Evolutionary conservation across 2,329 filamentous ascomycete species (phyloP).

Genomic region (Talaromyces albobiverticillius): DNA sequence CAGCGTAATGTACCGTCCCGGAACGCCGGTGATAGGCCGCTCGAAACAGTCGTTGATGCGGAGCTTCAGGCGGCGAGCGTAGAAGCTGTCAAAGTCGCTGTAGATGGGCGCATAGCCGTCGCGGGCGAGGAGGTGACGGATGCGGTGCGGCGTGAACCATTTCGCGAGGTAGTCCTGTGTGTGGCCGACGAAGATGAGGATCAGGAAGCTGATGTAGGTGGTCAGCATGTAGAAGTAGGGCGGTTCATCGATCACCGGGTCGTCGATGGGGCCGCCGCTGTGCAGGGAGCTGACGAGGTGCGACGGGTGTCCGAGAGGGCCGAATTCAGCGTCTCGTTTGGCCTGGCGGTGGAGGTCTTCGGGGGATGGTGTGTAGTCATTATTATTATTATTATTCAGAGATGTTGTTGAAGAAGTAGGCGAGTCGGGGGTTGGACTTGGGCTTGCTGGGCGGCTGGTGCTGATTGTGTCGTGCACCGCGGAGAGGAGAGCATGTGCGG

Average conservation of each 20-base stretch:
- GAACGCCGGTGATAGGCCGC: conserved; percentile 83
- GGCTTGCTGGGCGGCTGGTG: neutral
- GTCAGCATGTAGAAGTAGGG: conserved; percentile 92
- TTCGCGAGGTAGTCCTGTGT: conserved; percentile 94
- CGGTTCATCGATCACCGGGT: conserved; percentile 85
- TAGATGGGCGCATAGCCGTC: conserved; percentile 92
- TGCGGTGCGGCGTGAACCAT: conserved; percentile 77
- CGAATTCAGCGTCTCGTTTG: conserved; percentile 81
- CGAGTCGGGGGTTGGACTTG: neutral
- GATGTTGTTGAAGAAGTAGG: too few relatives aligned
- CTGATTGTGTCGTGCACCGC: conserved; percentile 6
- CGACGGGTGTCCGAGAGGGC: conserved; percentile 69
- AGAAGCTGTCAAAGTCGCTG: conserved; percentile 97
- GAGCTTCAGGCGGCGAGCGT: conserved; percentile 83
- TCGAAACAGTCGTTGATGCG: conserved; percentile 94
- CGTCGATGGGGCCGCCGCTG: conserved; percentile 69
- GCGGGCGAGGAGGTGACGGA: conserved; percentile 71
- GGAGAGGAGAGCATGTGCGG: neutral
- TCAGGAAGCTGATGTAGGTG: conserved; percentile 92
- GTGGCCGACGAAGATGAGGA: conserved; percentile 89
- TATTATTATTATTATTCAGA: neutral
- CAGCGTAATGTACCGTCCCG: conserved; percentile 84
- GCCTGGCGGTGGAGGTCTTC: conserved; percentile 70
- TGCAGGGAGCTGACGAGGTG: conserved; percentile 86
- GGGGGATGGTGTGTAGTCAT: neutral